phyloP scores from a whole-genome alignment of 768 basidiomycete species.

The Holtermanniella nyarrowii region DNA sequence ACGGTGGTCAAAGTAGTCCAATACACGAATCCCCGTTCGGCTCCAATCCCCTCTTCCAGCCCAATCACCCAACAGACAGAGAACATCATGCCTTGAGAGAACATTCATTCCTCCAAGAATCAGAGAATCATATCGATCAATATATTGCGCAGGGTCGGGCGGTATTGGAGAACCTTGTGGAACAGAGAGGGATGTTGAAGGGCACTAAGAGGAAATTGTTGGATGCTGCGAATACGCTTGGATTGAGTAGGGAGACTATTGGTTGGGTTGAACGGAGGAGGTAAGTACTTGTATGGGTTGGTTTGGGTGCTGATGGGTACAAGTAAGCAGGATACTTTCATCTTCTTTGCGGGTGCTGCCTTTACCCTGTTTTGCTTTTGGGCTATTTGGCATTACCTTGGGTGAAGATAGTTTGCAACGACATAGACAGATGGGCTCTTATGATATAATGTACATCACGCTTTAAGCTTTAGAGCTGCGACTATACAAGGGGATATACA shows the following conservation, averaged over 20 bases:
- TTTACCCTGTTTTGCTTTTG: slow-evolving; percentile 90
- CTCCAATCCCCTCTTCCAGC: slow-evolving; percentile 44
- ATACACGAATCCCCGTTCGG: slow-evolving; percentile 80
- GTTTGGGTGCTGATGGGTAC: neutral
- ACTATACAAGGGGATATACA: too few species aligned
- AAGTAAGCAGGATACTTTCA: slow-evolving; percentile 91
- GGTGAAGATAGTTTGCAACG: too few species aligned
- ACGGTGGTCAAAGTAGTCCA: slow-evolving; percentile 42
- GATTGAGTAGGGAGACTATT: slow-evolving; percentile 86
- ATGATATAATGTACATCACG: too few species aligned
- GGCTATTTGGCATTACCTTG: slow-evolving; percentile 83
- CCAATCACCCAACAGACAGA: slow-evolving; percentile 49
- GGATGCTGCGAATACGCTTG: slow-evolving; percentile 86
- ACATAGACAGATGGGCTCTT: too few species aligned
- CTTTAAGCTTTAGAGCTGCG: too few species aligned
- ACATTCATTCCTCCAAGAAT: slow-evolving; percentile 76
- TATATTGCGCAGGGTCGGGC: slow-evolving; percentile 87
- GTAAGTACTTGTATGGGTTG: slow-evolving; percentile 44
- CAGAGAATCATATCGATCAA: slow-evolving; percentile 71
- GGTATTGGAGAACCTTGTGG: slow-evolving; percentile 80
- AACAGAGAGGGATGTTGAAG: slow-evolving; percentile 86
- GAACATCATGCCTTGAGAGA: slow-evolving; percentile 76
- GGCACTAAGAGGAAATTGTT: slow-evolving; percentile 73
- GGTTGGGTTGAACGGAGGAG: slow-evolving; percentile 94
- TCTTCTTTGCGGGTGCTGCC: slow-evolving; percentile 72